phyloP scores from a whole-genome alignment of 257 asterid genomes.

The Anisodus tanguticus region DNA sequence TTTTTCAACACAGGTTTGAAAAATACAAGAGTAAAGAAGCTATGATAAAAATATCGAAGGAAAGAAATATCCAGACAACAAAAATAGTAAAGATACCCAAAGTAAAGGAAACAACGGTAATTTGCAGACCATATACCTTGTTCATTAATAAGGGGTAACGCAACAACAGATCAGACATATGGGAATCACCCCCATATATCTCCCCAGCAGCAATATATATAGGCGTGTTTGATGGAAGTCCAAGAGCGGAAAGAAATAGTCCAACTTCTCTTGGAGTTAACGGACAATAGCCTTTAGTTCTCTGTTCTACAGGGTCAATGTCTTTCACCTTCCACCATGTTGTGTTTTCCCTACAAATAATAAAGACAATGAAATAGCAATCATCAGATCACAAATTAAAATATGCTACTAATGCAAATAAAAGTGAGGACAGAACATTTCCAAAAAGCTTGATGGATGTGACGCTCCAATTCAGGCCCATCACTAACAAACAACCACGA shows the following conservation, averaged over 20 bases:
- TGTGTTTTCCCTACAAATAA: slow-evolving; percentile 70
- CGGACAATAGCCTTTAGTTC: slow-evolving; percentile 89
- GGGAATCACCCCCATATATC: slow-evolving; percentile 87
- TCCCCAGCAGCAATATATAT: slow-evolving; percentile 93
- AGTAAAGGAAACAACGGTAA: not conserved
- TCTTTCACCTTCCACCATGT: slow-evolving; percentile 97
- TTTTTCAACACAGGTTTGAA: too few species aligned
- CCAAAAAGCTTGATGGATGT: slow-evolving; percentile 1
- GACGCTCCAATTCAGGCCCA: slow-evolving; percentile 19
- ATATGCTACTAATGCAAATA: slow-evolving; percentile 25
- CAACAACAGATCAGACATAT: slow-evolving; percentile 58
- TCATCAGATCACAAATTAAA: not conserved
- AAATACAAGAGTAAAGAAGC: too few species aligned
- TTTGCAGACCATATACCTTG: slow-evolving; percentile 56
- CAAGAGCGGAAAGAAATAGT: slow-evolving; percentile 75
- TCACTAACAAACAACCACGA: not conserved
- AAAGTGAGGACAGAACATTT: not conserved
- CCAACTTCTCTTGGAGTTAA: slow-evolving; percentile 90
- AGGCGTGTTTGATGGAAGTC: slow-evolving; percentile 78
- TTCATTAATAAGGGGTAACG: slow-evolving; percentile 80
- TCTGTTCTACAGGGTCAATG: slow-evolving; percentile 84
- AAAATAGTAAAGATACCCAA: too few species aligned
- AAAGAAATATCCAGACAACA: too few species aligned
- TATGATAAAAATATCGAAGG: too few species aligned
- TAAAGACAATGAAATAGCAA: slow-evolving; percentile 14